Evolutionary conservation across 139 green algal genomes (phyloP).

Genomic region (Volvox reticuliferus): DNA sequence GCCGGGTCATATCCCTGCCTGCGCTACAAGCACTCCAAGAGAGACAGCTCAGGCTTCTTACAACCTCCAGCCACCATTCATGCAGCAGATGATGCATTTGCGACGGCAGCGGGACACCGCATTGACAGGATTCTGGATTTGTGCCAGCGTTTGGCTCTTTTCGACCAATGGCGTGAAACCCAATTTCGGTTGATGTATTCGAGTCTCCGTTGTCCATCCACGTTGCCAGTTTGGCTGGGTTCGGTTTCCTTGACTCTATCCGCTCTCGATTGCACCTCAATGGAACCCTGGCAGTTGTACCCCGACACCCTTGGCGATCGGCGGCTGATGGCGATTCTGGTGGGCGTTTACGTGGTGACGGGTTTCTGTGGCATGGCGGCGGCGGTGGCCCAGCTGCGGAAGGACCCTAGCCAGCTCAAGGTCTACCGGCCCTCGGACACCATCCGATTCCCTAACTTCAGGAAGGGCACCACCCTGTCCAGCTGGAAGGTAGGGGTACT

Average conservation of each 20-base stretch:
- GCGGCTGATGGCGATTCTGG: conserved; percentile 16
- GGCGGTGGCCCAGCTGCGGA: conserved; percentile 29
- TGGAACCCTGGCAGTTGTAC: not conserved
- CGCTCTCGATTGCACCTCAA: not conserved
- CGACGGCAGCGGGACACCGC: no score
- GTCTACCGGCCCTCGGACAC: conserved; percentile 38
- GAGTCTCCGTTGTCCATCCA: no score
- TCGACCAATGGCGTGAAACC: no score
- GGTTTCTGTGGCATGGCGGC: conserved; percentile 19
- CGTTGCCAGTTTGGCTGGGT: no score
- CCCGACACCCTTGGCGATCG: not conserved
- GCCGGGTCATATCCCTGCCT: no score
- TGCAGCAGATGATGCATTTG: no score
- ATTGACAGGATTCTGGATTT: no score
- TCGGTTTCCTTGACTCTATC: not conserved
- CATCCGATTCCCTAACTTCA: conserved; percentile 43
- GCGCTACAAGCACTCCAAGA: no score
- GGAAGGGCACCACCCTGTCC: conserved; percentile 15
- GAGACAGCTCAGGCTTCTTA: no score
- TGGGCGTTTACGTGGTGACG: not conserved
- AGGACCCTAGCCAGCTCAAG: conserved; percentile 38
- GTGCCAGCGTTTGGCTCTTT: no score
- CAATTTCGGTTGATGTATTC: no score
- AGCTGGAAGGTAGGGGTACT: conserved; percentile 25
- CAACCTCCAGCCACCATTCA: no score